Percentiles rank a stretch among this genome's conserved stretches.
phyloP scores from a whole-genome alignment of 805 yeast species.

The Ogataea neopini region DNA sequence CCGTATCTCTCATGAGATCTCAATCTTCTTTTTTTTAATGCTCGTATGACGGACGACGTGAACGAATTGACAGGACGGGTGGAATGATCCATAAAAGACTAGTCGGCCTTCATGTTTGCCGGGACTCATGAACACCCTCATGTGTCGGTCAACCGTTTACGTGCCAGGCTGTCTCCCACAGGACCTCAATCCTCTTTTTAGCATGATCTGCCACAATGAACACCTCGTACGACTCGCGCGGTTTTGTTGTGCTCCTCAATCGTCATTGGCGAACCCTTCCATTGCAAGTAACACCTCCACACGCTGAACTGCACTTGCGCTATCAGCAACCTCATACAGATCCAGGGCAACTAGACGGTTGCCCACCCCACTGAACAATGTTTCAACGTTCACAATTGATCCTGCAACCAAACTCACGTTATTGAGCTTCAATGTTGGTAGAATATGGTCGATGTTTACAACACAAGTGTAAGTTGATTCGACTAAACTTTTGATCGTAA shows the following conservation, averaged over 20 bases:
- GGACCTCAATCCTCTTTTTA: too few species aligned
- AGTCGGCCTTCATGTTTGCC: too few species aligned
- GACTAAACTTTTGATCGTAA: slow-evolving; percentile 19
- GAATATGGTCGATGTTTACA: slow-evolving; percentile 15
- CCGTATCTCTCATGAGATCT: slow-evolving; percentile 68
- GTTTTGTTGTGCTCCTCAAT: too few species aligned
- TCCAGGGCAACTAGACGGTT: slow-evolving; percentile 19
- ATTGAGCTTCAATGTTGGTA: slow-evolving; percentile 9
- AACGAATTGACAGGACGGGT: too few species aligned
- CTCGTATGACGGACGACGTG: too few species aligned
- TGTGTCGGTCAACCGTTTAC: too few species aligned
- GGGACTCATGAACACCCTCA: too few species aligned
- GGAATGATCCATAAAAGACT: too few species aligned
- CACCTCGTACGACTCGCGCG: too few species aligned
- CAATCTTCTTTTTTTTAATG: slow-evolving; percentile 26
- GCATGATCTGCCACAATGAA: too few species aligned
- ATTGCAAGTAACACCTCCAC: slow-evolving; percentile 17
- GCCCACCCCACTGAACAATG: slow-evolving; percentile 15
- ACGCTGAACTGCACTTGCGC: slow-evolving; percentile 15
- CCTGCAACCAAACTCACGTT: slow-evolving; percentile 20
- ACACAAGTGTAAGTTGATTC: slow-evolving; percentile 8
- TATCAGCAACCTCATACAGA: slow-evolving; percentile 25
- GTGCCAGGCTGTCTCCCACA: too few species aligned
- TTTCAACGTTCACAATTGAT: slow-evolving; percentile 27
- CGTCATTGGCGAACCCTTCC: slow-evolving; percentile 11